Percentiles rank a stretch among this genome's conserved stretches.
These are phyloP conservation scores for Coemansia sp. DNA, from an alignment of 192 early-diverging fungal genomes.

Conservation along the genomic window DNA sequence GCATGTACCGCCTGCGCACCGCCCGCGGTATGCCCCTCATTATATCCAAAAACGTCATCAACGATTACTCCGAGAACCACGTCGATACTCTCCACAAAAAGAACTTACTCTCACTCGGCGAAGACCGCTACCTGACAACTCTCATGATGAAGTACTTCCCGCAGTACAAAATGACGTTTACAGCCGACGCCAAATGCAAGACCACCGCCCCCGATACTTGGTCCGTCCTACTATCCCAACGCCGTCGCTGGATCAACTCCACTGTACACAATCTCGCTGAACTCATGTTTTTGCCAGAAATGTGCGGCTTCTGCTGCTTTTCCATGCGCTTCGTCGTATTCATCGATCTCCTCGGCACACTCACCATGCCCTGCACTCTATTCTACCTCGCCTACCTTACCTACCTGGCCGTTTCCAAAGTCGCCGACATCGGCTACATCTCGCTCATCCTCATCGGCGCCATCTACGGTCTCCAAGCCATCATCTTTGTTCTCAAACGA, in stretches of 20 bases:
- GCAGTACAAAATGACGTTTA: constrained; percentile 92
- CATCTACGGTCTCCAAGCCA: constrained; percentile 88
- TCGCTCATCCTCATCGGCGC: constrained; percentile 85
- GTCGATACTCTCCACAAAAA: constrained; percentile 99
- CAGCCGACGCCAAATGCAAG: constrained; percentile 90
- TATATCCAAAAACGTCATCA: constrained; percentile 80
- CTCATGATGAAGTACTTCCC: constrained; percentile 99
- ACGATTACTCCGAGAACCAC: constrained; percentile 90
- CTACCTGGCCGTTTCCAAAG: constrained; percentile 62
- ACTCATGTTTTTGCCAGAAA: constrained; percentile 86
- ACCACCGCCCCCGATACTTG: constrained; percentile 97
- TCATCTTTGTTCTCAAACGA: constrained; percentile 86
- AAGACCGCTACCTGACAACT: constrained; percentile 98
- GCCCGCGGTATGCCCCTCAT: constrained; percentile 91
- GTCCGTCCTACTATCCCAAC: constrained; percentile 94
- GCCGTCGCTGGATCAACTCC: constrained; percentile 99
- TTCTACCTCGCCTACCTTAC: constrained; percentile 88
- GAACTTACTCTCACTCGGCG: constrained; percentile 97
- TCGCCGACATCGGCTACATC: constrained; percentile 69
- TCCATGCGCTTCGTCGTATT: constrained; percentile 99
- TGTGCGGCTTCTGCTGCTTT: constrained; percentile 98
- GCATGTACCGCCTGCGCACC: constrained; percentile 97
- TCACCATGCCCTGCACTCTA: constrained; percentile 92
- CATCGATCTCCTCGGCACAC: constrained; percentile 92
- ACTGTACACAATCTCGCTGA: constrained; percentile 99